phyloP scores from a whole-genome alignment of 2,329 filamentous ascomycete species.

The Scedosporium apiospermum region DNA sequence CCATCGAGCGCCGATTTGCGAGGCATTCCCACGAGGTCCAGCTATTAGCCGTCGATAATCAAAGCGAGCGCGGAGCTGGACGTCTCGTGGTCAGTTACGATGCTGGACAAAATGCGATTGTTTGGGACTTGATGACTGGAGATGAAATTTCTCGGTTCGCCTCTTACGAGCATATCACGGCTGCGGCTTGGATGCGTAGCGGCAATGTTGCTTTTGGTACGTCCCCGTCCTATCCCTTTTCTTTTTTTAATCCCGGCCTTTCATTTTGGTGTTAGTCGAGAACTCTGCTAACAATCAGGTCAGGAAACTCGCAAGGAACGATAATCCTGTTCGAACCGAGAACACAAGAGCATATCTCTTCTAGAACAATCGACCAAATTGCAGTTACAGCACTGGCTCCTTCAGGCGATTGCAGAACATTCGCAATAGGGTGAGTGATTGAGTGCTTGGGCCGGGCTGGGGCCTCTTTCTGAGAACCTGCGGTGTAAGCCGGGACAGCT shows the following conservation, averaged over 20 bases:
- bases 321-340: constrained; percentile 91
- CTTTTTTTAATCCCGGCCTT: constrained; percentile 9
- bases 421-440: constrained; percentile 77
- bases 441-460: too few relatives aligned
- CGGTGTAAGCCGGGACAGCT: not conserved
- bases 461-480: too few relatives aligned
- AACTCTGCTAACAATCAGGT: constrained; percentile 12
- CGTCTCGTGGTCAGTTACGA: constrained; percentile 90
- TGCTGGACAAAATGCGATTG: constrained; percentile 79
- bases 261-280: not conserved
- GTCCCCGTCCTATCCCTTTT: constrained; percentile 17
- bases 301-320: constrained; percentile 86
- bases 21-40: constrained; percentile 75
- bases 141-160: constrained; percentile 86
- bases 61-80: constrained; percentile 77
- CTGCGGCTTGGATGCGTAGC: constrained; percentile 92
- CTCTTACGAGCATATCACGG: constrained; percentile 77
- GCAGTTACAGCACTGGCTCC: constrained; percentile 91
- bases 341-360: constrained; percentile 85
- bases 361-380: constrained; percentile 82
- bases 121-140: constrained; percentile 92
- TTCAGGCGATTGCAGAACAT: constrained; percentile 80
- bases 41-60: constrained; percentile 81
- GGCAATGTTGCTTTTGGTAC: constrained; percentile 94
- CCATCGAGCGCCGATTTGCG: constrained; percentile 78